Evolutionary conservation across 331 rosid species (phyloP), one percentile per base, ranked within the genome.

Genomic region (Pyracantha coccinea): DNA sequence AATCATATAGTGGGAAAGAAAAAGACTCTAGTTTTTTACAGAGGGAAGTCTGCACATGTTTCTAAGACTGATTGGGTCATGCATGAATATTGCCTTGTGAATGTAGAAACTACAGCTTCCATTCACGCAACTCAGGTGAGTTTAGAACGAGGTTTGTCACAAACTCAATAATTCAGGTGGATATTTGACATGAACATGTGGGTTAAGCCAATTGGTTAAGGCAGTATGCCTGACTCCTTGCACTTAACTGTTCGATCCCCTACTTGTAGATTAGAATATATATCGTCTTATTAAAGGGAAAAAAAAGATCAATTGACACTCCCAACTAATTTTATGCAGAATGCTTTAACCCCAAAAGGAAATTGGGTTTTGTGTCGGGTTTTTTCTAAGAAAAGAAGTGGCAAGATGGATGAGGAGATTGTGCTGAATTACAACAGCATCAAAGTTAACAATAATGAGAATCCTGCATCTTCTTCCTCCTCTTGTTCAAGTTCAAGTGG

Each of bases 311-410:
- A 17, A 50, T 50, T 44, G 59, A 73, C 17, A 57, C 27, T 41
- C 47, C 11, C 4, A 53, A 28, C 19, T 47, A 20, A 19, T 5
- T 52, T 50, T 68, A 58, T 74, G 70, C 89, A 85, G 95, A 79
- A 78, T 59, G 66, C 44, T 23, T 57, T 35, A 32, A 78, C 55
- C 64, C 89, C 86, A 68, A 81, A 77, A 50, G 92, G 87, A 76
- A 86, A 86, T 17, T 89, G 96, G 96, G 93, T 93, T 83, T 72
- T 93, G 25, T 93, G 96, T 68, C 91, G 97, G 23, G 50, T 93
- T 66, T 83, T 75, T 74, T 38, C 63, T 73, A 92, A 85, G 90
- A 88, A 90, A 77, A 86, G 81, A 80, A 86, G 67, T 67, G 17
- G 6, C 19, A 77, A 65, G 63, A 65, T 50, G 66, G 74, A 72